phyloP scores from a whole-genome alignment of 164 flowering plant genomes.

The Protea cynaroides region DNA sequence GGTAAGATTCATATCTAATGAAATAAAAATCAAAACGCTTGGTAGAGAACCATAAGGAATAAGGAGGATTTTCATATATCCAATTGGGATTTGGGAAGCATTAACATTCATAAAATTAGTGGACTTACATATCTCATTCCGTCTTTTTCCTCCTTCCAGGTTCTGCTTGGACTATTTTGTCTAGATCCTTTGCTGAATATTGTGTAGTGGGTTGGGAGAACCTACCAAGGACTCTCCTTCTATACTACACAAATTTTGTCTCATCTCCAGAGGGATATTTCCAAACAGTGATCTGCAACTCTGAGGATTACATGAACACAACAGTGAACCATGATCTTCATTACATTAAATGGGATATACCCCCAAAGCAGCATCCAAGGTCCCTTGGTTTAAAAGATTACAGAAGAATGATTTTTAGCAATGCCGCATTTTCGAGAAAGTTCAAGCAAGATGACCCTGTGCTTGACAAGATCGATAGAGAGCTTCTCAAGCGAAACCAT shows the following conservation, averaged over 20 bases:
- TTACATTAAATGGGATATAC: constrained; percentile 84
- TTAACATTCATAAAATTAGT: no score
- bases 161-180: constrained; percentile 62
- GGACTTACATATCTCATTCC: not conserved
- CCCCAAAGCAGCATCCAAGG: constrained; percentile 91
- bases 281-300: constrained; percentile 88
- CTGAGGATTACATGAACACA: constrained; percentile 58
- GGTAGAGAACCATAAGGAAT: no score
- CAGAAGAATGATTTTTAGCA: constrained; percentile 50
- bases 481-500: constrained; percentile 39
- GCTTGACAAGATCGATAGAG: constrained; percentile 64
- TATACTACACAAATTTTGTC: constrained; percentile 89
- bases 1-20: no score
- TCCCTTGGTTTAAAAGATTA: constrained; percentile 55
- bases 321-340: constrained; percentile 86
- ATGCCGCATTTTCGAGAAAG: constrained; percentile 75
- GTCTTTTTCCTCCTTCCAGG: constrained; percentile 23
- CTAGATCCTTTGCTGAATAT: constrained; percentile 79
- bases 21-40: no score
- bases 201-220: constrained; percentile 82
- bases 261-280: constrained; percentile 94
- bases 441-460: constrained; percentile 58
- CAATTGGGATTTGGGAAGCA: no score
- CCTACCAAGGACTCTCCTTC: constrained; percentile 81
- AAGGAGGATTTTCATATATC: no score